These are phyloP conservation scores for Corniculantispora saksenae DNA, from an alignment of 2,329 filamentous ascomycete species.

Conservation along the genomic window DNA sequence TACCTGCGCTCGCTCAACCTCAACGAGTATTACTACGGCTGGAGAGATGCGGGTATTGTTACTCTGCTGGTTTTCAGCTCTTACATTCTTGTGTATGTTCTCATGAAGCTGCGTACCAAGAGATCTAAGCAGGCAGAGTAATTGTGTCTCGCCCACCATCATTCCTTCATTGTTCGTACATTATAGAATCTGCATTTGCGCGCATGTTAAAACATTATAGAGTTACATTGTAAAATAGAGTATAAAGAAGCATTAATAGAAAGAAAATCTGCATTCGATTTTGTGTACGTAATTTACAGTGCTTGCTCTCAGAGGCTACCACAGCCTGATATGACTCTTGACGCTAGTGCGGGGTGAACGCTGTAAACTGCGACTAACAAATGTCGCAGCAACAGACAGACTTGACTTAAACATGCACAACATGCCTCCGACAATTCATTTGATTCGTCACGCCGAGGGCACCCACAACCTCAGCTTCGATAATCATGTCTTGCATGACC, in stretches of 20 bases:
- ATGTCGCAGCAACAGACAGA: neutral
- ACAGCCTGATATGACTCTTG: neutral
- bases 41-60: slow-evolving; percentile 64
- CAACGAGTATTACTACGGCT: slow-evolving; percentile 62
- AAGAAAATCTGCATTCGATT: neutral
- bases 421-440: slow-evolving; percentile 53
- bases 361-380: neutral
- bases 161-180: neutral
- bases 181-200: neutral
- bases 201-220: neutral
- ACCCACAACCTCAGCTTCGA: slow-evolving; percentile 72
- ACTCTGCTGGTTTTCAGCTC: slow-evolving; percentile 56
- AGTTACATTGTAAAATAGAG: neutral
- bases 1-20: slow-evolving; percentile 63
- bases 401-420: neutral
- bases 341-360: neutral
- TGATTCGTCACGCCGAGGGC: slow-evolving; percentile 69
- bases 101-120: slow-evolving; percentile 53
- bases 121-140: slow-evolving; percentile 48
- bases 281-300: too few relatives aligned
- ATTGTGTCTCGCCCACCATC: neutral
- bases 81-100: slow-evolving; percentile 48
- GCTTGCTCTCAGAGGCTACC: too few relatives aligned
- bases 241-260: slow-evolving; percentile 1
- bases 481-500: slow-evolving; percentile 71